phyloP scores from a whole-genome alignment of 2,329 filamentous ascomycete genomes.

The Plectosphaerella cucumerina region DNA sequence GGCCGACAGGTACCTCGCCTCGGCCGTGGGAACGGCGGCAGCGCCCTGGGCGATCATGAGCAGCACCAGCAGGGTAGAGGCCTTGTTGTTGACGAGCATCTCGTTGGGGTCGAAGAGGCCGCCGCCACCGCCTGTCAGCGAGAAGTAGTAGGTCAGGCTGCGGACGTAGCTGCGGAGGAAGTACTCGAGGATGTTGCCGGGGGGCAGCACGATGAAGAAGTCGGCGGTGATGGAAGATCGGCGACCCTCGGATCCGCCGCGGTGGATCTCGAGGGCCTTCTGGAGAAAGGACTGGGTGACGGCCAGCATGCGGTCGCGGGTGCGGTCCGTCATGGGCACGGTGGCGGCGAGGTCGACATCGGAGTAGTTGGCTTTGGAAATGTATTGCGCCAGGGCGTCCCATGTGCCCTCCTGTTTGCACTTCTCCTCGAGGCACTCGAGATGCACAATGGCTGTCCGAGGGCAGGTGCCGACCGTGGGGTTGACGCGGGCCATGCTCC shows the following conservation, averaged over 20 bases:
- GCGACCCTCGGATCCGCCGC: slow-evolving; percentile 39
- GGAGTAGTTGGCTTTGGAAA: slow-evolving; percentile 32
- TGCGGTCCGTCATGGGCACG: slow-evolving; percentile 40
- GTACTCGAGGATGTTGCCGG: slow-evolving; percentile 61
- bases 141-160: slow-evolving; percentile 63
- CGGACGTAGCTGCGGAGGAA: slow-evolving; percentile 64
- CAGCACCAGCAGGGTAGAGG: slow-evolving; percentile 61
- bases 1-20: slow-evolving; percentile 61
- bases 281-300: slow-evolving; percentile 68
- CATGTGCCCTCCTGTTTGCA: slow-evolving; percentile 44
- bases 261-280: slow-evolving; percentile 66
- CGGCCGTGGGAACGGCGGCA: slow-evolving; percentile 58
- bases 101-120: slow-evolving; percentile 58
- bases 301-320: slow-evolving; percentile 65
- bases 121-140: slow-evolving; percentile 53
- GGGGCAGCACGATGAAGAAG: slow-evolving; percentile 62
- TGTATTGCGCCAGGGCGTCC: slow-evolving; percentile 36
- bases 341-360: slow-evolving; percentile 34
- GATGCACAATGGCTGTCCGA: slow-evolving; percentile 45
- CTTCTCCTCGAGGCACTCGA: slow-evolving; percentile 46
- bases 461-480: slow-evolving; percentile 38
- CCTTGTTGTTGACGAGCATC: slow-evolving; percentile 62
- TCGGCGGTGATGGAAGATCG: slow-evolving; percentile 33
- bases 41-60: slow-evolving; percentile 72
- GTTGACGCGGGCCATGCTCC: slow-evolving; percentile 49